phyloP scores from a whole-genome alignment of 768 basidiomycete species.

The Tubosaeta sp. region DNA sequence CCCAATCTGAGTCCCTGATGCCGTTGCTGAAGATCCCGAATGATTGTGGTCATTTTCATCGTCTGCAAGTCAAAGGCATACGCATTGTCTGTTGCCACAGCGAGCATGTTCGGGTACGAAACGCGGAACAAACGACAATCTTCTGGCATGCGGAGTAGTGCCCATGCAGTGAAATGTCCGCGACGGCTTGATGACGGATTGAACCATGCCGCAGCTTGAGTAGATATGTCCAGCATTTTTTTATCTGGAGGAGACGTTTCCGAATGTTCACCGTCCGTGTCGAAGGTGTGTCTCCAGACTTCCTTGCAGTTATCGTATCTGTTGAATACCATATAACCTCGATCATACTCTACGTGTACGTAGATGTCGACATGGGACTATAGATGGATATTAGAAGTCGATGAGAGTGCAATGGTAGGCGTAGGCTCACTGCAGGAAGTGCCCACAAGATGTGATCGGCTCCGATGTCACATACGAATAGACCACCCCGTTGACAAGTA shows the following conservation, averaged over 20 bases:
- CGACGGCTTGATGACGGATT: constrained; percentile 13
- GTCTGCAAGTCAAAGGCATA: constrained; percentile 63
- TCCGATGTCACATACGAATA: constrained; percentile 66
- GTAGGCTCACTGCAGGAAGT: constrained; percentile 42
- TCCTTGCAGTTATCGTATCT: constrained; percentile 54
- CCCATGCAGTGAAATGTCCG: constrained; percentile 64
- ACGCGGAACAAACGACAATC: constrained; percentile 53
- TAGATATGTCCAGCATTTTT: constrained; percentile 22
- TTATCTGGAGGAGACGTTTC: constrained; percentile 33
- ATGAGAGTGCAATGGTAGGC: background rate
- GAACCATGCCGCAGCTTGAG: constrained; percentile 16
- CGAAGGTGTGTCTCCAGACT: constrained; percentile 56
- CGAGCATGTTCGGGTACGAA: constrained; percentile 61
- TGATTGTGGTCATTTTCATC: constrained; percentile 42
- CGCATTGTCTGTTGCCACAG: constrained; percentile 40
- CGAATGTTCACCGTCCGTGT: constrained; percentile 26
- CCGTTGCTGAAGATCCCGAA: constrained; percentile 20
- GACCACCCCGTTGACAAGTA: constrained; percentile 51
- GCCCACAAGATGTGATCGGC: constrained; percentile 65
- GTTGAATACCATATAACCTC: constrained; percentile 71
- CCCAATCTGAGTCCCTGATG: background rate
- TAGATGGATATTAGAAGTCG: background rate
- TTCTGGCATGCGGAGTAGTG: constrained; percentile 46
- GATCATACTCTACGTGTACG: constrained; percentile 71
- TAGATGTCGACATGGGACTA: constrained; percentile 15